Percentiles rank a stretch among this genome's conserved stretches.
Conservation (phyloP, 805 yeast genomes). For the Cyberlindnera misumaiensis region DNA sequence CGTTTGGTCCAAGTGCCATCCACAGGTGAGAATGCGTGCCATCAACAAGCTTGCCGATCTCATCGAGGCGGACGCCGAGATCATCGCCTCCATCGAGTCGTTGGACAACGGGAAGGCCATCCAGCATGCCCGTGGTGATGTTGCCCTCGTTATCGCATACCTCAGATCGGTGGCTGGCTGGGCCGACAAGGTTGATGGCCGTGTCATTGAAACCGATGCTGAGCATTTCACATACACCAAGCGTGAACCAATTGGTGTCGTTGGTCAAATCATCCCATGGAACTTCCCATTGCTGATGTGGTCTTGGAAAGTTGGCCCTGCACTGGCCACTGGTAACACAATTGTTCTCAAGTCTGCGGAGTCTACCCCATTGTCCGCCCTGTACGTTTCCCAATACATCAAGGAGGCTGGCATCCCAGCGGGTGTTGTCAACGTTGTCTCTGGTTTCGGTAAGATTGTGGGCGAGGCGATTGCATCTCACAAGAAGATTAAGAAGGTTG, state of each 20-base stretch:
- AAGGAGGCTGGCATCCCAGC: constrained; percentile 85
- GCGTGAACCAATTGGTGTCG: constrained; percentile 90
- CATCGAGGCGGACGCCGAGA: constrained; percentile 64
- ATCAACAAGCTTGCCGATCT: constrained; percentile 71
- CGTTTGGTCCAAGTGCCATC: constrained; percentile 74
- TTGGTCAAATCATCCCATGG: constrained; percentile 97
- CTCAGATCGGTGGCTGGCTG: constrained; percentile 85
- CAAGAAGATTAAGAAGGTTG: constrained; percentile 78
- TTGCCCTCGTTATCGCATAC: constrained; percentile 59
- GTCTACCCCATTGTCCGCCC: constrained; percentile 84
- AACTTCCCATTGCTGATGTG: constrained; percentile 93
- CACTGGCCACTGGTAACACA: constrained; percentile 84
- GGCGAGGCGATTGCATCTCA: constrained; percentile 79
- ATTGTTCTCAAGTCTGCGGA: constrained; percentile 87
- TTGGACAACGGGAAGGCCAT: constrained; percentile 87
- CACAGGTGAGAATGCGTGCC: constrained; percentile 56
- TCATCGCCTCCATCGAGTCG: constrained; percentile 75
- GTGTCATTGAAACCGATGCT: constrained; percentile 65
- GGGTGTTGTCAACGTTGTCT: constrained; percentile 82
- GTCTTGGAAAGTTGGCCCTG: constrained; percentile 93
- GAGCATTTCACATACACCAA: constrained; percentile 71
- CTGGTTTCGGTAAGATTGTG: constrained; percentile 81
- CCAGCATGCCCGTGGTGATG: constrained; percentile 65
- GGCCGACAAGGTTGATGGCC: constrained; percentile 83
- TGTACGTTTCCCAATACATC: constrained; percentile 61